These are phyloP conservation scores for Acmispon strigosus DNA, from an alignment of 306 rosid species.

Conservation along the genomic window DNA sequence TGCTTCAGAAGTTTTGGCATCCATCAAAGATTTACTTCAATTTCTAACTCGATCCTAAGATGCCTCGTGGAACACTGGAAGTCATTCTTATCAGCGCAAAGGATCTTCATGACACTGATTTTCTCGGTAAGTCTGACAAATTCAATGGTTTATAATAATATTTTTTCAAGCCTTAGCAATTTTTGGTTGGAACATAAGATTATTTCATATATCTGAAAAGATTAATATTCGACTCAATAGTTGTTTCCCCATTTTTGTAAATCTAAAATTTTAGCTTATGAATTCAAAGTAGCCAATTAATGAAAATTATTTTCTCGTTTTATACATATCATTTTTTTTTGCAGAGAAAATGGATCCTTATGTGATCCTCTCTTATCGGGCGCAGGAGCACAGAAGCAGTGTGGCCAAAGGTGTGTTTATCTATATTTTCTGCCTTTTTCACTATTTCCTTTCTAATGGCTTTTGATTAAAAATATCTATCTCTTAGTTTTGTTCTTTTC, in stretches of 20 bases:
- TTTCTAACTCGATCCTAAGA: neutral
- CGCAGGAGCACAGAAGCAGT: constrained; percentile 36
- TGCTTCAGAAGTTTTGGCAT: neutral
- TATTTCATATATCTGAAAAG: no score
- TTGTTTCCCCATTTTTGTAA: no score
- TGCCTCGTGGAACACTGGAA: constrained; percentile 43
- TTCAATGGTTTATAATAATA: neutral
- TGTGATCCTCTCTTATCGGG: constrained; percentile 30
- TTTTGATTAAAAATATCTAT: no score
- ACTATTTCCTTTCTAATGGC: no score
- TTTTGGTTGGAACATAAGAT: no score
- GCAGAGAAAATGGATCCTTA: constrained; percentile 41
- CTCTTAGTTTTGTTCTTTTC: no score
- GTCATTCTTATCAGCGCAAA: constrained; percentile 35
- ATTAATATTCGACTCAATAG: no score
- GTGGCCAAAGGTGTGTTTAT: constrained; percentile 24
- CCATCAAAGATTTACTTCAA: neutral
- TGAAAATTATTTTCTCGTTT: neutral
- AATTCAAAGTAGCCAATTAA: neutral
- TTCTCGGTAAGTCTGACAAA: constrained; percentile 17
- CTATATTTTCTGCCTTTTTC: no score
- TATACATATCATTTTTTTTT: neutral
- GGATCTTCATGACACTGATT: constrained; percentile 19
- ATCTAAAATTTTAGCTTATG: no score
- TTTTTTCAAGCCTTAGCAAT: no score